Percentiles rank a stretch among this genome's conserved stretches.
Evolutionary conservation across 352 stramenopile species (phyloP).

Genomic region (Vaucheria bursata): DNA sequence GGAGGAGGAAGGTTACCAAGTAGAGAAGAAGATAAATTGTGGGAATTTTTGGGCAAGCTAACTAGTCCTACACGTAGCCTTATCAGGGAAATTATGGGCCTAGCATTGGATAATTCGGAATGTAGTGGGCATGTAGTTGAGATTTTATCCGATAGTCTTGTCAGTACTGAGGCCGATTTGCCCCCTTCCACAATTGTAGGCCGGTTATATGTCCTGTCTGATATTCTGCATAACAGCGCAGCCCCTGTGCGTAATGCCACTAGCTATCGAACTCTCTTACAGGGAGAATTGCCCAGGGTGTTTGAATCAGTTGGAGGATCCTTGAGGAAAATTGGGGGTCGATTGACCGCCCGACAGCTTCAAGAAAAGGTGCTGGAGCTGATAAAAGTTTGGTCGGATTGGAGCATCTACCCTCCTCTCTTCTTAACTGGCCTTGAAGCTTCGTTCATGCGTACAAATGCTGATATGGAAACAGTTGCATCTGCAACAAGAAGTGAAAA

Average conservation of each 20-base stretch:
- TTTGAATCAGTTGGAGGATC: constrained; percentile 30
- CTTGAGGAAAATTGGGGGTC: constrained; percentile 16
- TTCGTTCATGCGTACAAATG: constrained; percentile 27
- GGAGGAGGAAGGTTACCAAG: constrained; percentile 9
- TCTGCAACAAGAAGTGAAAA: constrained; percentile 13
- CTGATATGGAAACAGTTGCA: constrained; percentile 24
- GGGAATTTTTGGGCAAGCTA: constrained; percentile 17
- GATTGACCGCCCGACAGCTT: constrained; percentile 41
- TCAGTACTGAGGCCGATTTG: no score
- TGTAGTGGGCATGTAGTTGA: constrained; percentile 43
- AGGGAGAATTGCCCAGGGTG: constrained; percentile 57
- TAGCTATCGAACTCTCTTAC: constrained; percentile 70
- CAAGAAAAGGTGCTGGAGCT: constrained; percentile 38
- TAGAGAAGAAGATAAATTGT: constrained; percentile 28
- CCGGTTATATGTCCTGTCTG: constrained; percentile 67
- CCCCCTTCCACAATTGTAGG: constrained; percentile 48
- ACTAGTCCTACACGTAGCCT: constrained; percentile 15
- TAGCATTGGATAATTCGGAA: constrained; percentile 51
- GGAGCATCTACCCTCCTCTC: constrained; percentile 49
- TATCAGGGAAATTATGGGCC: constrained; percentile 50
- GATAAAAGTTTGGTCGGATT: constrained; percentile 40
- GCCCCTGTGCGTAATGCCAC: constrained; percentile 74
- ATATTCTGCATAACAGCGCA: constrained; percentile 77
- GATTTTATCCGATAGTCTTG: constrained; percentile 43
- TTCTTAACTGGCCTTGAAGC: constrained; percentile 47